These are phyloP conservation scores for Phytophthora pseudosyringae DNA, from an alignment of 352 stramenopile species.

Conservation along the genomic window DNA sequence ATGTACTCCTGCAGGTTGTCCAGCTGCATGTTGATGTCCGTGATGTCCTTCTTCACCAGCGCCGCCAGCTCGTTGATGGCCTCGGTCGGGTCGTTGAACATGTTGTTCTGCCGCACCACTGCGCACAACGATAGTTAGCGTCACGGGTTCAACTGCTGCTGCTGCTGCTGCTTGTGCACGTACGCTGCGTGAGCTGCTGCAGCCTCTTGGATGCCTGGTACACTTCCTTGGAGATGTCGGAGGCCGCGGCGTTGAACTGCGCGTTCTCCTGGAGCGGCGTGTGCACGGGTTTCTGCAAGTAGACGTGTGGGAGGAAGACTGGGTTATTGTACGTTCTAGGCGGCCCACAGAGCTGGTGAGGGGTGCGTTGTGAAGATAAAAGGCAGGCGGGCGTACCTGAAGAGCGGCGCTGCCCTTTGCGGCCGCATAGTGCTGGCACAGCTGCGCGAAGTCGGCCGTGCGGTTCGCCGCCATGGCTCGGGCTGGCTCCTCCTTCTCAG, in stretches of 20 bases:
- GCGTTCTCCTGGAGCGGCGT: conserved; percentile 72
- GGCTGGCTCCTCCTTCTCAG: not conserved
- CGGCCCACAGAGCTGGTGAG: not conserved
- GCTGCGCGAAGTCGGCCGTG: conserved; percentile 70
- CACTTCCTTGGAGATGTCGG: conserved; percentile 85
- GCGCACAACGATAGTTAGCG: conserved; percentile 3
- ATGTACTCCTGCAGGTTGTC: conserved; percentile 87
- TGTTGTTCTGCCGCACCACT: conserved; percentile 91
- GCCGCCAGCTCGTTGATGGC: conserved; percentile 84
- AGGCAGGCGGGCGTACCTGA: conserved; percentile 28
- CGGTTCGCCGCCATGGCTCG: conserved; percentile 68
- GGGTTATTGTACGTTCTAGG: conserved; percentile 10
- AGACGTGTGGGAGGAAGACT: not conserved
- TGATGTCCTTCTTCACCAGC: conserved; percentile 90
- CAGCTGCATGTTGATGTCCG: conserved; percentile 85
- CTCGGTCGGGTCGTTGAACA: conserved; percentile 89
- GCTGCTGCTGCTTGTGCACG: conserved; percentile 16
- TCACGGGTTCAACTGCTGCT: not conserved
- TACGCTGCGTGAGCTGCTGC: conserved; percentile 82
- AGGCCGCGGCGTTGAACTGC: conserved; percentile 82
- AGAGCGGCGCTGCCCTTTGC: conserved; percentile 32
- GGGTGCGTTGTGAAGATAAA: not conserved
- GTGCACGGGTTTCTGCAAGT: conserved; percentile 46
- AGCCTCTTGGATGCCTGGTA: conserved; percentile 80
- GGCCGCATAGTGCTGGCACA: conserved; percentile 62